Base-by-base conservation (phyloP, 1,284 basidiomycete species). In the Irpex lacteus region DNA sequence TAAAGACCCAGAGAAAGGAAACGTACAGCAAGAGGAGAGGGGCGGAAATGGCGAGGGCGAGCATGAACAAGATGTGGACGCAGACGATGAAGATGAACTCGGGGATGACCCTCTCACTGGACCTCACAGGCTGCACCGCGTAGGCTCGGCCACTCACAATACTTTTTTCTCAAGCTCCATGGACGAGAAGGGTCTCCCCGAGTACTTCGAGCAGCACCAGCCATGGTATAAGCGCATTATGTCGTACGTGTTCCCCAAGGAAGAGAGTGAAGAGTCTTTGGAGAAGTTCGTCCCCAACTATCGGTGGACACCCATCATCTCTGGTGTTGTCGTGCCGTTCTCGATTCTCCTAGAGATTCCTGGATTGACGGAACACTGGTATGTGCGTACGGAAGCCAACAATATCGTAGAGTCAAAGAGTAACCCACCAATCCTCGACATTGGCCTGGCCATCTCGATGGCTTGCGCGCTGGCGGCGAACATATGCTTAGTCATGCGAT, bases 341-440 rank as follows among this genome's bases (percentile, higher is more conserved):
- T 83, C 86, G 13, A 92, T 95, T 64, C 80, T 95, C 18, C 81
- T 95, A 34, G 91, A 92, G 70, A 91, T 94, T 54, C 92, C 91
- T 0, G 89, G 89, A 13, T 73, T 93, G 21, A 93, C 90, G 0
- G 86, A 80, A 63, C 75, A 76, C 49, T 91, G 90, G 90, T 90
- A 90, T 70, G 82, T 89, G 61, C 80, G 79, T 36, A 89, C 83
- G 0, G 75, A 80, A n/a, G 75, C 76, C 21, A 76, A 81, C 65
- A 58, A 77, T 34, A 77, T 79, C 4, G 75, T 89, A 3, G 82
- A 88, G 38, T 80, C 75, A 1, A 80, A 77, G 60, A 74, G 74
- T 5, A 92, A 93, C 64, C 79, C 90, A 0, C 55, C 73, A 13
- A 75, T 91, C 7, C 78, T 95, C 3, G 81, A 88, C 62, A 73